Base-by-base conservation (phyloP, 306 rosid species). In the Prunus mongolica region DNA sequence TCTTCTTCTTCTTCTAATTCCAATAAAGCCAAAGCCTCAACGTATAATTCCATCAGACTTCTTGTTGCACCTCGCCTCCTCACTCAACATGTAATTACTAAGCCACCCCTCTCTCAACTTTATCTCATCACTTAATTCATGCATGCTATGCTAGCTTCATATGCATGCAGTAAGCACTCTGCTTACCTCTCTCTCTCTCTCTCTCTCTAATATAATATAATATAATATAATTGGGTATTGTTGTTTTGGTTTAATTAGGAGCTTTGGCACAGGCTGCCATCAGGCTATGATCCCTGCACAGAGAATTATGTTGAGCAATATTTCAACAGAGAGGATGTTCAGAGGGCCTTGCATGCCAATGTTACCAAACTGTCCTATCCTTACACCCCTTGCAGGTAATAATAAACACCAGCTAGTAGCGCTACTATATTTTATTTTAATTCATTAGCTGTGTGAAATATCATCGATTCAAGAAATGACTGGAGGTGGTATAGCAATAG, bases 231-330 rank as follows among this genome's bases (percentile, higher is more conserved):
- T 34, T 34, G 44, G 44, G 44, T 38, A 2, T 7, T 38, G 44
- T 38, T 38, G 44, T 34, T 34, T 6, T 38, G 44, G 44, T 38
- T 38, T 38, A 38, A 38, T 38, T 24, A 89, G 94, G 87, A 82
- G 2, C 45, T 86, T 12, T 89, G 90, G 94, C 87, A 86, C 45
- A 73, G 41, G 47, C 76, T 84, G 41, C 86, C 91, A 15, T 78
- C 87, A 58, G 95, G 90, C 0, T 84, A 90, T 9, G 92, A 90
- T 82, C 95, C 95, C 3, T 90, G 95, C 61, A 75, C 85, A 15
- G 90, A 74, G 69, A 60, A 78, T 46, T 82, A 86, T 10, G 79
- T 82, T 8, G 73, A 70, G 38, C 79, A 75, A 60, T 90, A 66
- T 58, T 90, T 87, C 81, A 90, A 90, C 71, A 83, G 88, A 79